Conservation (phyloP, 768 basidiomycete species). For the Paxillus rubicundulus region DNA sequence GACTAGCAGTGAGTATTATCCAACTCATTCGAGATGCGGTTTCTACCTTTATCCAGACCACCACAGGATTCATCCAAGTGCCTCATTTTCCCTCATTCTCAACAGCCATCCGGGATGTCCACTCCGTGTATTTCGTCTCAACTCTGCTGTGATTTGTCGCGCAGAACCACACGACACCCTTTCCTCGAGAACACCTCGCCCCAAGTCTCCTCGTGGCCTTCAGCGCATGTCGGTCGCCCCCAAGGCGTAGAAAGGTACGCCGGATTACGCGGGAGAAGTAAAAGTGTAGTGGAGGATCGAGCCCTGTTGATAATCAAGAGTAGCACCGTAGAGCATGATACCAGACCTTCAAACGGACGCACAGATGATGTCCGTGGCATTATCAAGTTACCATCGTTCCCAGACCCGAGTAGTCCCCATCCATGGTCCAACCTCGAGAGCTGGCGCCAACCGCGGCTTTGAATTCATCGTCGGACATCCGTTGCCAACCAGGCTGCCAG, state of each 20-base stretch:
- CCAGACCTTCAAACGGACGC: conserved; percentile 12
- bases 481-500: conserved; percentile 51
- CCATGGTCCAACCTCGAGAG: conserved; percentile 50
- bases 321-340: neutral
- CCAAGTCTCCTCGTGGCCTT: conserved; percentile 47
- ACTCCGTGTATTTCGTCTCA: neutral
- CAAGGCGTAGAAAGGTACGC: conserved; percentile 48
- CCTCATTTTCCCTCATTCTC: conserved; percentile 39
- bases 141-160: conserved; percentile 36
- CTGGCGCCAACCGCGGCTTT: conserved; percentile 12
- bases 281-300: conserved; percentile 59
- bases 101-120: conserved; percentile 19
- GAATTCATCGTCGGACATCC: conserved; percentile 28
- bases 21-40: conserved; percentile 6
- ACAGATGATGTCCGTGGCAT: conserved; percentile 56
- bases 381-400: conserved; percentile 35
- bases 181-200: conserved; percentile 43
- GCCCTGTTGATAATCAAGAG: conserved; percentile 41
- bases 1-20: no score
- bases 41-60: conserved; percentile 42
- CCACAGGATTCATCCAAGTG: conserved; percentile 51
- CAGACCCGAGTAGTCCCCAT: conserved; percentile 43
- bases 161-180: conserved; percentile 53
- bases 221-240: conserved; percentile 42
- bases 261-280: conserved; percentile 60